These are phyloP conservation scores for Cymbopogon flexuosus DNA, from an alignment of 202 grass and related monocot species.

Conservation along the genomic window DNA sequence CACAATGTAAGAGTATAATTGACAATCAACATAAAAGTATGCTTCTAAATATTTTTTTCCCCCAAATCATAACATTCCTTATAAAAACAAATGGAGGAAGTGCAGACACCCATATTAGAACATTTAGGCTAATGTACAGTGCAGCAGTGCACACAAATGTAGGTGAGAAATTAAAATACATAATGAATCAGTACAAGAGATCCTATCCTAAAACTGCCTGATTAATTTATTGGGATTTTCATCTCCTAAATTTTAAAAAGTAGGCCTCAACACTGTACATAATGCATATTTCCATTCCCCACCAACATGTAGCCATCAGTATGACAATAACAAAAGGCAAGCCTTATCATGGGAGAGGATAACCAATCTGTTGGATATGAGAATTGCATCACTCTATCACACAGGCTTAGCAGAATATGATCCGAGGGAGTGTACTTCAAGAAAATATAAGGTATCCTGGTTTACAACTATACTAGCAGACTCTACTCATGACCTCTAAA, in stretches of 20 bases:
- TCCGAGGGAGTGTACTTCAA: not conserved
- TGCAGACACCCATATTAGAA: not conserved
- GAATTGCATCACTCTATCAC: not conserved
- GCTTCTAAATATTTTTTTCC: not conserved
- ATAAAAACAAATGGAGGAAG: not conserved
- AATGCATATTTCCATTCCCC: not conserved
- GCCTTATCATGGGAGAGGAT: not conserved
- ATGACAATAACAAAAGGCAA: not conserved
- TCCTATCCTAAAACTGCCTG: not conserved
- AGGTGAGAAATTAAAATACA: not conserved
- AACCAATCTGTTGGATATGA: not conserved
- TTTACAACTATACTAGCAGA: not conserved
- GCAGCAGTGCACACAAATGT: not conserved
- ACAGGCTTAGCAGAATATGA: not conserved
- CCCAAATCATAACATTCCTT: not conserved
- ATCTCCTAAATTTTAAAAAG: slow-evolving; percentile 3
- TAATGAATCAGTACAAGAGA: not conserved
- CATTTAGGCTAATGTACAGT: not conserved
- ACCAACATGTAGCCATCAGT: not conserved
- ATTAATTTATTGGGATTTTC: not conserved
- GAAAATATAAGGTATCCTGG: not conserved
- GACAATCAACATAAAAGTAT: not conserved
- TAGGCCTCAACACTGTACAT: not conserved
- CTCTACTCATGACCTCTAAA: not conserved
- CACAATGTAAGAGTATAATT: not conserved